A percentile compares a stretch with the other conserved stretches of the same genome.
phyloP scores from a whole-genome alignment of 2,329 filamentous ascomycete genomes.

The Alternaria arbusti region DNA sequence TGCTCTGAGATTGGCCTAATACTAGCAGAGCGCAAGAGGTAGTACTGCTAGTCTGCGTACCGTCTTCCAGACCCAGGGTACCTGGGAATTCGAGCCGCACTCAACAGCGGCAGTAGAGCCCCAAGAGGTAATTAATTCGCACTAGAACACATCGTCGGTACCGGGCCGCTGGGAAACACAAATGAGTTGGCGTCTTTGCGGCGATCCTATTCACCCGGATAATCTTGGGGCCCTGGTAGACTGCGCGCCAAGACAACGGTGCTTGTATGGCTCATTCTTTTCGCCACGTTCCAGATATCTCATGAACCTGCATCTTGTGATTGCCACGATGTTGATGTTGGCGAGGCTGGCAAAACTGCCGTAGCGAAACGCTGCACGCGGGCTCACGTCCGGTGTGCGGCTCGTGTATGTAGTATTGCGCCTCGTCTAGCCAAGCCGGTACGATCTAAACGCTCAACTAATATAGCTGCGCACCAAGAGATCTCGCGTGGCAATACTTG shows the following conservation, averaged over 20 bases:
- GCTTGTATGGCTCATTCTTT: background rate
- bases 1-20: slow-evolving; percentile 3
- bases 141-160: background rate
- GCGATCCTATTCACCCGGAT: slow-evolving; percentile 12
- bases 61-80: slow-evolving; percentile 1
- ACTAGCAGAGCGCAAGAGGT: background rate
- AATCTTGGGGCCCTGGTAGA: background rate
- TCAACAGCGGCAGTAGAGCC: background rate
- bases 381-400: background rate
- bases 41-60: background rate
- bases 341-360: background rate
- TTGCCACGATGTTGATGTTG: background rate
- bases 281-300: background rate
- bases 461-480: background rate
- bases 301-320: background rate
- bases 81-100: background rate
- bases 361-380: background rate
- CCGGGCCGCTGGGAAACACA: slow-evolving; percentile 2
- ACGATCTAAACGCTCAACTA: background rate
- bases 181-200: background rate
- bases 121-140: background rate
- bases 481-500: background rate
- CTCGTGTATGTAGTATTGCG: background rate
- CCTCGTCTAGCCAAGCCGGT: background rate
- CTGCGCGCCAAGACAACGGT: background rate